phyloP scores from a whole-genome alignment of 768 basidiomycete species.

The Naematelia encephala region DNA sequence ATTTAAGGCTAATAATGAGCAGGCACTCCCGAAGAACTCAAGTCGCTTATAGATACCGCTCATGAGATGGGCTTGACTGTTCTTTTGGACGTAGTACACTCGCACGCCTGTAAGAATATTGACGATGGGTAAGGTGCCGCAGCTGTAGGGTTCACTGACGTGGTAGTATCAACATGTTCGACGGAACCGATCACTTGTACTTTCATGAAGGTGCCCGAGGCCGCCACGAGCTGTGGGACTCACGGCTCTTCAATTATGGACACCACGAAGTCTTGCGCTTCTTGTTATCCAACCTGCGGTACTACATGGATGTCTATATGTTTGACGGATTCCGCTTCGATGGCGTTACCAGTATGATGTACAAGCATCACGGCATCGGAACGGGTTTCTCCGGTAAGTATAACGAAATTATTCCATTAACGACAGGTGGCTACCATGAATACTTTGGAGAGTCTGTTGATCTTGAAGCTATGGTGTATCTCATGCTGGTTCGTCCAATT shows the following conservation, averaged over 20 bases:
- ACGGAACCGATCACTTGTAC: constrained; percentile 95
- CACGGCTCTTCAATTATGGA: constrained; percentile 91
- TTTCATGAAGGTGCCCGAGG: constrained; percentile 93
- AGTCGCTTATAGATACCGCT: constrained; percentile 90
- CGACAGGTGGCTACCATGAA: constrained; percentile 76
- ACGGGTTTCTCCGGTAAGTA: constrained; percentile 81
- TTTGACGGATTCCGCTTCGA: constrained; percentile 99
- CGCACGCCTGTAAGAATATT: constrained; percentile 96
- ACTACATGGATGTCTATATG: constrained; percentile 89
- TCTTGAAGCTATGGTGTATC: constrained; percentile 83
- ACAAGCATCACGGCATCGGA: constrained; percentile 94
- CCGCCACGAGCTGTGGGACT: constrained; percentile 95
- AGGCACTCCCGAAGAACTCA: constrained; percentile 87
- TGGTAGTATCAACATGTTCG: constrained; percentile 73
- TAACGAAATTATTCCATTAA: background rate
- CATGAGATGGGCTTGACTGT: constrained; percentile 90
- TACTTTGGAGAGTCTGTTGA: constrained; percentile 88
- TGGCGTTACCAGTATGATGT: constrained; percentile 99
- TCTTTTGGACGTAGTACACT: constrained; percentile 94
- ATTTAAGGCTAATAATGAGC: constrained; percentile 1
- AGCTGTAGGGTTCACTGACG: background rate
- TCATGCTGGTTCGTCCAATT: constrained; percentile 77
- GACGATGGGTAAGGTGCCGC: constrained; percentile 66
- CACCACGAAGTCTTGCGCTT: constrained; percentile 92
- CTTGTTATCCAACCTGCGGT: constrained; percentile 89